phyloP scores from a whole-genome alignment of 2,329 filamentous ascomycete species.

The Aureobasidium pullulans region DNA sequence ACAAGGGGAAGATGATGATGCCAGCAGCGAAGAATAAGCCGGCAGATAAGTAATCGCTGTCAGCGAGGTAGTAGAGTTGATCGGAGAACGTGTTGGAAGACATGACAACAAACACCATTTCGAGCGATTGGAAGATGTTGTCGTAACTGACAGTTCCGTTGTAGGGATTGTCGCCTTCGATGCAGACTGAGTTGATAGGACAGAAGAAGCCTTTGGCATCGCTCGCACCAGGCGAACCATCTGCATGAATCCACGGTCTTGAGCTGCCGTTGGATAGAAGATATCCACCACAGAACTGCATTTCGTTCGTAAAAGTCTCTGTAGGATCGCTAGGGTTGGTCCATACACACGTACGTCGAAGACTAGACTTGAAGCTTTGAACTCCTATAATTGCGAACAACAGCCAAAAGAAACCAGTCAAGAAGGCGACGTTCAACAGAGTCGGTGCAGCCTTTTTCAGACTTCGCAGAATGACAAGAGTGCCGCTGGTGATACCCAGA shows the following conservation, averaged over 20 bases:
- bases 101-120: constrained; percentile 97
- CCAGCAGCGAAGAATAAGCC: constrained; percentile 66
- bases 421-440: constrained; percentile 84
- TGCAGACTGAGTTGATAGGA: constrained; percentile 72
- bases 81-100: constrained; percentile 96
- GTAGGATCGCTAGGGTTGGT: constrained; percentile 43
- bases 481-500: constrained; percentile 87
- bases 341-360: constrained; percentile 43
- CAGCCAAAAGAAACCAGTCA: constrained; percentile 96
- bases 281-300: constrained; percentile 83
- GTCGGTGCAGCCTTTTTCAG: constrained; percentile 91
- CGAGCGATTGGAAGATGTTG: constrained; percentile 83
- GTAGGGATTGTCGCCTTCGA: constrained; percentile 71
- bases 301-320: constrained; percentile 45
- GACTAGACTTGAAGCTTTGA: constrained; percentile 69
- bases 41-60: constrained; percentile 82
- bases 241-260: constrained; percentile 53
- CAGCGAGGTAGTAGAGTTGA: constrained; percentile 85
- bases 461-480: constrained; percentile 88
- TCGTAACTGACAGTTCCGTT: constrained; percentile 89
- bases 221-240: constrained; percentile 45
- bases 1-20: constrained; percentile 89
- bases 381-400: constrained; percentile 94
- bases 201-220: constrained; percentile 80
- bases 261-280: constrained; percentile 50